Base-by-base conservation (phyloP, 139 green algal species). In the Penium margaritaceum region DNA sequence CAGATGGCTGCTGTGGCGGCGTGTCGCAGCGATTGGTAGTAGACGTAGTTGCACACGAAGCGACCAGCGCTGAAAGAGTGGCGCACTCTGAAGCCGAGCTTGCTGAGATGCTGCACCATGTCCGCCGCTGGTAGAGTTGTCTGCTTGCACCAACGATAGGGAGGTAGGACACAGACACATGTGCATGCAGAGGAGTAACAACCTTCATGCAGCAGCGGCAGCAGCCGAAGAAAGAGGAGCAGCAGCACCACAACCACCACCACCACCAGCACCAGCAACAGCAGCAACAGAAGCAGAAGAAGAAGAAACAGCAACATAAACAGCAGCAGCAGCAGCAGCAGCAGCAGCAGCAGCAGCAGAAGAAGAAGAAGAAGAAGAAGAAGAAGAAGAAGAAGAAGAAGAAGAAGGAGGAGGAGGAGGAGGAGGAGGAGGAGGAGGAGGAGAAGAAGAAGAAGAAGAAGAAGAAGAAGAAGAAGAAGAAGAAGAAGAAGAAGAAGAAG, bases 21-120 rank as follows among this genome's bases (percentile, higher is more conserved):
- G 68, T 69, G 64, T 14, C 64, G 68, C 27, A 79, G 68, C 32
- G 72, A 79, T 19, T 79, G 68, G 53, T 80, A 81, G 37, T 81
- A 81, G 5, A 79, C 71, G 39, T 81, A 81, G 44, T 81, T 81
- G 60, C 74, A 81, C 3, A 81, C 74, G 27, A 80, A 81, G 5
- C 74, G 70, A 7, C 74, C 74, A 6, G 74, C 74, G 27, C 81
- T 72, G 3, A 54, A 15, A 3, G 74, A 81, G 24, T 76, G 68
- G 19, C 29, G 7, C 17, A 75, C 61, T 7, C 77, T 63, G 21
- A 78, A 77, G 12, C 70, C 70, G 5, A 34, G 61, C 70, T 27
- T 12, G 14, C 63, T 24, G 24, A 78, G 33, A 5, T 4, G 19
- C 34, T 29, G 34, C 19, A 70, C 70, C 29, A 78, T 63, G 12